Evolutionary conservation across 2,329 filamentous ascomycete species (phyloP).

Genomic region (Neonectria ditissima): DNA sequence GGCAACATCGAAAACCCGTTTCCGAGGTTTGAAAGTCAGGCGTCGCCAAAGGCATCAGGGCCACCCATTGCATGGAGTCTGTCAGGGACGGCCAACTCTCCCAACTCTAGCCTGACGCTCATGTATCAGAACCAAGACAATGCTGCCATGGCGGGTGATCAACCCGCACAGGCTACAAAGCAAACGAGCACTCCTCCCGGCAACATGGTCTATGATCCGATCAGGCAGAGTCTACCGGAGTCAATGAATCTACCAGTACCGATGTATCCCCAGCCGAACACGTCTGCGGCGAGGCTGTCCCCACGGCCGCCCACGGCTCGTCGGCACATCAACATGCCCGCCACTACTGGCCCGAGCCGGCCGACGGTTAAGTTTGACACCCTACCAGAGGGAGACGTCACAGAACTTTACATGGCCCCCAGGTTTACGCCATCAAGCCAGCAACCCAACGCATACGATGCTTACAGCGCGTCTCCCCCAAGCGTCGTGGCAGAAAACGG

Average conservation of each 20-base stretch:
- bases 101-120: constrained; percentile 84
- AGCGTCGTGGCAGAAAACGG: constrained; percentile 54
- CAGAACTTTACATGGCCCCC: constrained; percentile 49
- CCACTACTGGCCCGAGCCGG: constrained; percentile 35
- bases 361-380: constrained; percentile 47
- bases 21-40: constrained; percentile 57
- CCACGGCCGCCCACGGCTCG: constrained; percentile 47
- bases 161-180: constrained; percentile 26
- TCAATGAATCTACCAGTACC: constrained; percentile 60
- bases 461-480: constrained; percentile 56
- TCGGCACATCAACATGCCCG: constrained; percentile 41
- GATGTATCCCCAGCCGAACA: constrained; percentile 61
- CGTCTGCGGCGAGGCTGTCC: constrained; percentile 61
- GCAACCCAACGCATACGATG: constrained; percentile 57
- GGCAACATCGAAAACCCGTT: constrained; percentile 54
- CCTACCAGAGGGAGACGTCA: constrained; percentile 46
- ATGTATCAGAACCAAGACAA: constrained; percentile 72
- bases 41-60: constrained; percentile 60
- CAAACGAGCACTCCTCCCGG: constrained; percentile 64
- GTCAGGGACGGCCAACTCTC: constrained; percentile 88
- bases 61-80: constrained; percentile 82
- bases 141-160: constrained; percentile 13
- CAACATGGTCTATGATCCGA: constrained; percentile 71
- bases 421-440: constrained; percentile 58
- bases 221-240: constrained; percentile 67